These are phyloP conservation scores for Myxozyma neglecta DNA, from an alignment of 805 yeast species.

Conservation along the genomic window DNA sequence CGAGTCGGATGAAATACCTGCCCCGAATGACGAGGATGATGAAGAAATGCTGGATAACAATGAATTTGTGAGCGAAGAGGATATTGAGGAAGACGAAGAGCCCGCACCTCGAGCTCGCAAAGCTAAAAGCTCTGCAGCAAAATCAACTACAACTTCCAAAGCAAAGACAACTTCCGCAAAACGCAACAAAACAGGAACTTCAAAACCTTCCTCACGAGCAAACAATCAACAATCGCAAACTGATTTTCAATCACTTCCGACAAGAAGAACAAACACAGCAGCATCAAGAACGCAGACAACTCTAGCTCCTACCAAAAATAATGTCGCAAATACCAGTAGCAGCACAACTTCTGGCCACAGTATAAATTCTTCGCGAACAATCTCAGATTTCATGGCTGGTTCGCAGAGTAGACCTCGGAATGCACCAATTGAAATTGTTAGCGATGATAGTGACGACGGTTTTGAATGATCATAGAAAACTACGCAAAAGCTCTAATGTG, in stretches of 20 bases:
- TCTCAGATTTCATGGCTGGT: background rate
- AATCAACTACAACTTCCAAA: background rate
- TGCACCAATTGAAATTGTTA: constrained; percentile 13
- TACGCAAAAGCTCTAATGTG: background rate
- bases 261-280: background rate
- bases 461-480: constrained; percentile 9
- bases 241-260: background rate
- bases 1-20: background rate
- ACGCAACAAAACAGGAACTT: background rate
- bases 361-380: background rate
- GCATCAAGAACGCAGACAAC: background rate
- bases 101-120: background rate
- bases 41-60: background rate
- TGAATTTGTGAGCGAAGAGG: background rate
- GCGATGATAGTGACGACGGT: constrained; percentile 30
- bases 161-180: background rate
- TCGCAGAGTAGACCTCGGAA: constrained; percentile 1
- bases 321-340: background rate
- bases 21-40: background rate
- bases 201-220: background rate
- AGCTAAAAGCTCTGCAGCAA: background rate
- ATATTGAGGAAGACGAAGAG: constrained; percentile 1
- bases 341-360: background rate
- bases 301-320: background rate
- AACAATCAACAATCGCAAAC: background rate